phyloP scores from a whole-genome alignment of 345 rosid genomes.

The Linum trigynum region DNA sequence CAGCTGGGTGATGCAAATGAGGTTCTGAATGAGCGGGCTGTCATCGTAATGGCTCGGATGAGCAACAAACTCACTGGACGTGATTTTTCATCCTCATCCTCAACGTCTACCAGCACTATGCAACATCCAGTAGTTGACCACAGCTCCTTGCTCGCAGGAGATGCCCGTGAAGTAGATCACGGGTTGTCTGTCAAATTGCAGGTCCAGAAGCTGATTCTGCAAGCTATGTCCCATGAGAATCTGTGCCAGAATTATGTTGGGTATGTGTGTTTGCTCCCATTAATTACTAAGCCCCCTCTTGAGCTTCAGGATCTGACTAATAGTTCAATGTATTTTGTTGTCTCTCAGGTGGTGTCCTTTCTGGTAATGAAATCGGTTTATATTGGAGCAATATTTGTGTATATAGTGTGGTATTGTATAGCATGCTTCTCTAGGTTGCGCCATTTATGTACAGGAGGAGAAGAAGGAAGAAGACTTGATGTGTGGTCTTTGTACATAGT shows the following conservation, averaged over 20 bases:
- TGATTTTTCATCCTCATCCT: constrained; percentile 48
- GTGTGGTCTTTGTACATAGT: too few species aligned
- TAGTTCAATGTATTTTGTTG: background rate
- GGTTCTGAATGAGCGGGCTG: constrained; percentile 88
- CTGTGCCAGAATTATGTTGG: constrained; percentile 96
- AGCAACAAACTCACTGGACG: constrained; percentile 91
- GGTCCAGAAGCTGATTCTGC: constrained; percentile 84
- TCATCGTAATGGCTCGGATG: constrained; percentile 92
- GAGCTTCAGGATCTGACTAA: background rate
- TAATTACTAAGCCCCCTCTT: background rate
- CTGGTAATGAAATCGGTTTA: constrained; percentile 40
- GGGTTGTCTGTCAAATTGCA: constrained; percentile 86
- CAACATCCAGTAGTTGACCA: constrained; percentile 49
- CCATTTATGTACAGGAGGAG: too few species aligned
- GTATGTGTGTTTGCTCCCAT: constrained; percentile 30
- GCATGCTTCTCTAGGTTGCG: background rate
- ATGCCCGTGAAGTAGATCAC: constrained; percentile 78
- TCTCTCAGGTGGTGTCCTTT: constrained; percentile 83
- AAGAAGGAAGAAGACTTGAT: too few species aligned
- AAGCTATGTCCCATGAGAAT: constrained; percentile 83
- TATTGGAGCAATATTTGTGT: background rate
- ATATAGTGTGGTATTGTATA: background rate
- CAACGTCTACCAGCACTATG: constrained; percentile 32
- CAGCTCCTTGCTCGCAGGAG: constrained; percentile 66
- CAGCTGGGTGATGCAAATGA: constrained; percentile 98